A percentile compares a stretch with the other conserved stretches of the same genome.
Conservation (phyloP, 495 filamentous ascomycete species). For the Friedmanniomyces endolithicus region DNA sequence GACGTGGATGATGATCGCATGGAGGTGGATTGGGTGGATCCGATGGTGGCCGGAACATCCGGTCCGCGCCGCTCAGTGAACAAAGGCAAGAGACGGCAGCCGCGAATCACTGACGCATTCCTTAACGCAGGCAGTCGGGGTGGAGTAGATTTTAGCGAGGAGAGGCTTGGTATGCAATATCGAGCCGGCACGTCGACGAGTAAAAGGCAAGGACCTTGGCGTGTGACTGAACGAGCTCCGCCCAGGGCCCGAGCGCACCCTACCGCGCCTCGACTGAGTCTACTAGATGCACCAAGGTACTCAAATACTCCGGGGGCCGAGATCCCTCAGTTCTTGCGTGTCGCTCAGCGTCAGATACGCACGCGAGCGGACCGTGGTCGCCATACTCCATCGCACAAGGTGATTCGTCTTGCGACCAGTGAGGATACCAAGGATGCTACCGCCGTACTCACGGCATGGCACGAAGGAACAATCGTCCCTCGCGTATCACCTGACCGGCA, state of each 20-base stretch:
- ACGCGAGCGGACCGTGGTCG: slow-evolving; percentile 51
- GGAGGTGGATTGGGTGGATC: slow-evolving; percentile 49
- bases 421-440: slow-evolving; percentile 67
- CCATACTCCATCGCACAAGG: slow-evolving; percentile 62
- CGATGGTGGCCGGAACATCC: slow-evolving; percentile 37
- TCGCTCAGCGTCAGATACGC: slow-evolving; percentile 62
- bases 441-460: slow-evolving; percentile 59
- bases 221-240: not conserved
- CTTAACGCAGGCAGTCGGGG: not conserved
- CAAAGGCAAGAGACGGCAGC: slow-evolving; percentile 11
- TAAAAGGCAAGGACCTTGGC: not conserved
- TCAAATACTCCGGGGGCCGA: not conserved
- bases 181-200: not conserved
- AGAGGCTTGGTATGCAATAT: not conserved
- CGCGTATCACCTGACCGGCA: not conserved
- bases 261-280: slow-evolving; percentile 46
- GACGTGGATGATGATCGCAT: slow-evolving; percentile 30
- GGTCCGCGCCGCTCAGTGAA: slow-evolving; percentile 18
- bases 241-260: slow-evolving; percentile 6
- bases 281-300: slow-evolving; percentile 51
- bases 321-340: slow-evolving; percentile 59
- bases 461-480: slow-evolving; percentile 51
- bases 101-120: slow-evolving; percentile 13
- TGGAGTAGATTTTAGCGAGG: not conserved
- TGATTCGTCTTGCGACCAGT: slow-evolving; percentile 56